phyloP scores from a whole-genome alignment of 2,329 filamentous ascomycete species.

The Colletotrichum eremochloae region DNA sequence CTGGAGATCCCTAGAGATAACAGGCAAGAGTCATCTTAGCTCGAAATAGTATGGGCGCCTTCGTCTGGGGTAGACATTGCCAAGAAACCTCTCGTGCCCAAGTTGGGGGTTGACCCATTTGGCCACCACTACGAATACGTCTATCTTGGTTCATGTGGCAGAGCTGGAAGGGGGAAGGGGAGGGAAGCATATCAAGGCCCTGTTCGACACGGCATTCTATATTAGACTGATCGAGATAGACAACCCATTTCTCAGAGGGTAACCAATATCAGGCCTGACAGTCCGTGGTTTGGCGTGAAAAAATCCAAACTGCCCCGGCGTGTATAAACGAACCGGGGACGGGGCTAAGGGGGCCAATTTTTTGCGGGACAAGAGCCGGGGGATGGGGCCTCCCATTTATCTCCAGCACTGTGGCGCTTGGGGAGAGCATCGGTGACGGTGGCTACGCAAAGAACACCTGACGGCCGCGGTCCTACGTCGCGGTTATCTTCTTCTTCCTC shows the following conservation, averaged over 20 bases:
- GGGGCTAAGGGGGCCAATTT: background rate
- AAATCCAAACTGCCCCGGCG: background rate
- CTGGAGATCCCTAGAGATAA: background rate
- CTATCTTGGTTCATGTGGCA: background rate
- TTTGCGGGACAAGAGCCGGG: background rate
- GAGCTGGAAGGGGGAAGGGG: background rate
- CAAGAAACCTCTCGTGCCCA: background rate
- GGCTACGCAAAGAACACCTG: background rate
- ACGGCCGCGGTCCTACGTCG: background rate
- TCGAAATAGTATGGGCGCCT: background rate
- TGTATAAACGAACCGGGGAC: conserved; percentile 4
- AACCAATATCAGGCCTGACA: background rate
- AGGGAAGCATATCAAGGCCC: background rate
- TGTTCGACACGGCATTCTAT: background rate
- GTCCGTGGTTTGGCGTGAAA: background rate
- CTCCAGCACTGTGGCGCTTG: background rate
- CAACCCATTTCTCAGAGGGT: background rate
- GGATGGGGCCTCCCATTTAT: background rate
- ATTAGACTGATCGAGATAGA: background rate
- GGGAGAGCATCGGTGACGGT: background rate
- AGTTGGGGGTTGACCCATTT: background rate
- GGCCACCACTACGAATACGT: background rate
- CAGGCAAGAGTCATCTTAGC: background rate
- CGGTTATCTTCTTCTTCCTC: background rate
- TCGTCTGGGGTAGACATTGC: background rate